phyloP scores from a whole-genome alignment of 495 filamentous ascomycete genomes.

The Penicillium pancosmium region DNA sequence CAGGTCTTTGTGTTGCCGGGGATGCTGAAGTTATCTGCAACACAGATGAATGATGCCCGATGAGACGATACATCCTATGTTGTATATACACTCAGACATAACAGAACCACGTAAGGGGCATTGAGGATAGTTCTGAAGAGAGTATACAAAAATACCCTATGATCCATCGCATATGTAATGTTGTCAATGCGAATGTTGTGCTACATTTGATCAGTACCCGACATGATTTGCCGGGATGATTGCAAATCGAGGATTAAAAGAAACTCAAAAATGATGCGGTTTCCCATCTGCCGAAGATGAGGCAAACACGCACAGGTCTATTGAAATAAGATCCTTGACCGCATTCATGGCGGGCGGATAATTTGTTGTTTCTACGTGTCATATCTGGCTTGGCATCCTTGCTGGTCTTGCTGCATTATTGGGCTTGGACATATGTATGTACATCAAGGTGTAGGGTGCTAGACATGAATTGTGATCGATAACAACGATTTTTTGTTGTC shows the following conservation, averaged over 20 bases:
- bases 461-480: not conserved
- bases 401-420: not conserved
- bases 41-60: not conserved
- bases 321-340: not conserved
- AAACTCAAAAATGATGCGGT: not conserved
- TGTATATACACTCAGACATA: not conserved
- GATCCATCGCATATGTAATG: not conserved
- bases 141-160: not conserved
- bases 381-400: not conserved
- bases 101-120: constrained; percentile 1
- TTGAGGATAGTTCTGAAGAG: not conserved
- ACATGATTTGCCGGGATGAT: constrained; percentile 2
- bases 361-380: not conserved
- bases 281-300: constrained; percentile 1
- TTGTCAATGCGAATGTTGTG: not conserved
- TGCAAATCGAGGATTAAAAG: not conserved
- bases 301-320: not conserved
- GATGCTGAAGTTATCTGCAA: not conserved
- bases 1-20: not conserved
- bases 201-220: not conserved
- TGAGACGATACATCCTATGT: not conserved
- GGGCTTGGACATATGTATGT: not conserved
- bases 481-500: not conserved
- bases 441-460: not conserved
- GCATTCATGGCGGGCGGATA: not conserved